Conservation (phyloP, 2,329 filamentous ascomycete species). For the Talaromyces amestolkiae region DNA sequence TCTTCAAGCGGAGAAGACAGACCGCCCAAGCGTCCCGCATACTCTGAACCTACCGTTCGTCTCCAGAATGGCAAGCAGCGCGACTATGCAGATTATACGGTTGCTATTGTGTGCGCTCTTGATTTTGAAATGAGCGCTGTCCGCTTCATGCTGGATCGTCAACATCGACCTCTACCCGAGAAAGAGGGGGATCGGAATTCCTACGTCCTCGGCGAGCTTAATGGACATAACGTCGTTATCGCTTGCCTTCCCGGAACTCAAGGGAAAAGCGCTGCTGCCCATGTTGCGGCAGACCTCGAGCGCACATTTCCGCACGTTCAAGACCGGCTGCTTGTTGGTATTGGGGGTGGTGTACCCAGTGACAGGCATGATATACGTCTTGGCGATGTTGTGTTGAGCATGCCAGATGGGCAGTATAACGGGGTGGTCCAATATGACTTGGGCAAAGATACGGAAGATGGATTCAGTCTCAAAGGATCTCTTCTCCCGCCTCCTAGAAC, state of each 20-base stretch:
- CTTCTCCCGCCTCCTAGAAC: slow-evolving; percentile 20
- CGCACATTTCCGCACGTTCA: slow-evolving; percentile 7
- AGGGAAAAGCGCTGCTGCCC: slow-evolving; percentile 1
- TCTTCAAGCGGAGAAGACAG: not conserved
- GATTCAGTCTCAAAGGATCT: slow-evolving; percentile 24
- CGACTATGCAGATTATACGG: slow-evolving; percentile 4
- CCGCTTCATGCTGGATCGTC: not conserved
- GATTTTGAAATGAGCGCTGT: slow-evolving; percentile 10
- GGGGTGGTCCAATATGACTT: slow-evolving; percentile 33
- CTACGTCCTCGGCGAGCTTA: slow-evolving; percentile 13
- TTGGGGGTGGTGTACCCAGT: slow-evolving; percentile 10
- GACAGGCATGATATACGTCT: slow-evolving; percentile 11
- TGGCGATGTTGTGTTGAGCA: slow-evolving; percentile 31
- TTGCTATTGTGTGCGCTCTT: slow-evolving; percentile 1
- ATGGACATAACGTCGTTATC: slow-evolving; percentile 12
- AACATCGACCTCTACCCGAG: not conserved
- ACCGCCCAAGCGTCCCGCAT: not conserved
- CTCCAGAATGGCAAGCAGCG: not conserved
- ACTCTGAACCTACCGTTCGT: not conserved
- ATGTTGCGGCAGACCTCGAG: not conserved
- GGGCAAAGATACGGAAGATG: slow-evolving; percentile 26
- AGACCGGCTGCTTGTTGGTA: slow-evolving; percentile 7
- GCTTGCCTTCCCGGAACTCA: slow-evolving; percentile 13
- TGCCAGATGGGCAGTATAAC: slow-evolving; percentile 18
- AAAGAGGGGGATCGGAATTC: slow-evolving; percentile 1